Evolutionary conservation across 106 monocot genomes (phyloP).

Genomic region (Iris macrosiphon): DNA sequence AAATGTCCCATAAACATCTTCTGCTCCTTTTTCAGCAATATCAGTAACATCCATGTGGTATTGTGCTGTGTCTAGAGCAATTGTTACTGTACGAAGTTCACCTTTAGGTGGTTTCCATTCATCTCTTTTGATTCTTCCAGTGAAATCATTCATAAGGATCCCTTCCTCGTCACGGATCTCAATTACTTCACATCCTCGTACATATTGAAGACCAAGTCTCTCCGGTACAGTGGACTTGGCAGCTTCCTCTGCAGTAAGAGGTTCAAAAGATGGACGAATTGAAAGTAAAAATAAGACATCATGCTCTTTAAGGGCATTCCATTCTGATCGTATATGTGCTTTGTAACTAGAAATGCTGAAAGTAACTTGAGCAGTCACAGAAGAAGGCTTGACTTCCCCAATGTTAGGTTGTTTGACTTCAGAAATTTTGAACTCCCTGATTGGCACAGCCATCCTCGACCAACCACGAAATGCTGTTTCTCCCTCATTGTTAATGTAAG

Average conservation of each 20-base stretch:
- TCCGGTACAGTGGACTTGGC: constrained; percentile 84
- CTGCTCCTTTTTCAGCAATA: constrained; percentile 63
- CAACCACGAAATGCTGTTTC: constrained; percentile 96
- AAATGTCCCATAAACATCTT: constrained; percentile 86
- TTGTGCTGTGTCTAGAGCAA: constrained; percentile 96
- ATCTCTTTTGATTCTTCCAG: constrained; percentile 92
- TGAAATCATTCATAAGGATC: constrained; percentile 99
- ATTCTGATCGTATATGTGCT: constrained; percentile 86
- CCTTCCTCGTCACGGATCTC: constrained; percentile 96
- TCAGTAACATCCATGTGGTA: constrained; percentile 85
- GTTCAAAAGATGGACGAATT: constrained; percentile 96
- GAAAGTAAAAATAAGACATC: constrained; percentile 96
- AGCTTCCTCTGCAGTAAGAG: constrained; percentile 84
- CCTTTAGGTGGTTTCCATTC: constrained; percentile 99
- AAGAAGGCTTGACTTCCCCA: constrained; percentile 92
- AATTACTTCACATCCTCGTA: constrained; percentile 95
- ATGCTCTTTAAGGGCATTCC: constrained; percentile 96
- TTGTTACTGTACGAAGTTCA: constrained; percentile 77
- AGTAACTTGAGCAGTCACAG: constrained; percentile 87
- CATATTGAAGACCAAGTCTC: constrained; percentile 90
- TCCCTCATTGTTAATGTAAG: constrained; percentile 93
- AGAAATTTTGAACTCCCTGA: constrained; percentile 73
- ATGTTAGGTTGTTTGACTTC: constrained; percentile 95
- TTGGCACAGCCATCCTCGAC: constrained; percentile 99
- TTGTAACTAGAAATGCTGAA: constrained; percentile 92